Evolutionary conservation across 306 rosid species (phyloP), one percentile per base, ranked within the genome.

Genomic region (Vigna hirtella): DNA sequence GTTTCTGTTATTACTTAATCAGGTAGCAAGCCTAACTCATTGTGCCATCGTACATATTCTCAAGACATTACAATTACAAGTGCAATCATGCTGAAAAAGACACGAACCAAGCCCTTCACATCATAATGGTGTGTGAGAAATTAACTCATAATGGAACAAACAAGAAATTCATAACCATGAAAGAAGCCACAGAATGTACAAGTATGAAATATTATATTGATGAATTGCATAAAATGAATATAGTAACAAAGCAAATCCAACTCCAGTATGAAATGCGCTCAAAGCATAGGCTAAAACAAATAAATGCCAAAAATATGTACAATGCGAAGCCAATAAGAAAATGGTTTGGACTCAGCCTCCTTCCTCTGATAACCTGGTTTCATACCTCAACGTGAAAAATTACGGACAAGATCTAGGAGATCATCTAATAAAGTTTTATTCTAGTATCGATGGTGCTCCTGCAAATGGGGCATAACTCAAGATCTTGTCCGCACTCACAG

Each of bases 391-490:
- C 69, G 32, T n/a, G 66, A 52, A 74, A 73, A 77, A 14, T 16
- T 65, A 28, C 22, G 77, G 70, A 70, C 71, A 70, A 58, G 61
- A 49, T 75, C 71, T 40, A 66, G 66, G 63, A 45, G 65, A 45
- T 76, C 73, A 62, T 58, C 82, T 83, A 96, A 75, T 91, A 96
- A 67, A 96, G 99, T 83, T 78, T 90, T 77, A 93, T 91, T 85
- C 91, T 81, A 57, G 98, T 93, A 5, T 30, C 34, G 11, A 93
- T 96, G 79, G 62, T 36, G 80, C 91, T 79, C 74, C 98, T 86
- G 85, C 99, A 96, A 76, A 93, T 93, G 56, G 99, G 99, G 85
- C 99, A 96, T 63, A 34, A 66, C 64, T 85, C 82, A 42, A 96
- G 93, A 73, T 85, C 88, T 78, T 87, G 85, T 78, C 98, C 99